Evolutionary conservation across 441 rosid species (phyloP).

Genomic region (Monsonia emarginata): DNA sequence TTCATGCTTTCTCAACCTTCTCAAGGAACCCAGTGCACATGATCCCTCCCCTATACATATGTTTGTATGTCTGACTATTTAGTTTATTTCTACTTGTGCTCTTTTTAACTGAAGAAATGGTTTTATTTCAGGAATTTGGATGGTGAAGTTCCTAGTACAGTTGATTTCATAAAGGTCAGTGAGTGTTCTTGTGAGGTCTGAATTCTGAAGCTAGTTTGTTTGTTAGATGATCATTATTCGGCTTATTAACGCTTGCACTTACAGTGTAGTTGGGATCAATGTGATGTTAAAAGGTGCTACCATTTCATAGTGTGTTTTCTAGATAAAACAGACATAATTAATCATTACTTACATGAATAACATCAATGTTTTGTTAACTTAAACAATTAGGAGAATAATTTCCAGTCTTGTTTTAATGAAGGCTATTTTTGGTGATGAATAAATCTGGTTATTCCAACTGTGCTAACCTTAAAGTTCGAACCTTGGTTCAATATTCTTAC

Average conservation of each 20-base stretch:
- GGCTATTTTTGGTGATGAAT: not conserved
- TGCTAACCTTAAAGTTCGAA: not conserved
- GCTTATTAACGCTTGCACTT: not conserved
- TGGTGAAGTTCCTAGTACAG: not conserved
- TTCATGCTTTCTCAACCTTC: no score
- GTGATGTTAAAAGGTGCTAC: not conserved
- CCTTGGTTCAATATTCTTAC: not conserved
- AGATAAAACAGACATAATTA: not conserved
- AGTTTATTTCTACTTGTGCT: not conserved
- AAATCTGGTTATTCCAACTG: not conserved
- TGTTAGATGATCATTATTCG: not conserved
- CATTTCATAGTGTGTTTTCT: not conserved
- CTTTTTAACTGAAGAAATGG: not conserved
- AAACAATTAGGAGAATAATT: not conserved
- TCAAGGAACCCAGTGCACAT: no score
- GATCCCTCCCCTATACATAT: no score
- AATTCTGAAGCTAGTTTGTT: not conserved
- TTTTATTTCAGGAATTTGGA: conserved; percentile 4
- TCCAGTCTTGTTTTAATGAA: not conserved
- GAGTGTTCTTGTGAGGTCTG: not conserved
- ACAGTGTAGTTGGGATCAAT: not conserved
- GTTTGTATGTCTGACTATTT: not conserved
- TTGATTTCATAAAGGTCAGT: conserved; percentile 5
- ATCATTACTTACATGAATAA: not conserved
- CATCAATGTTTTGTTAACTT: not conserved